phyloP scores from a whole-genome alignment of 352 stramenopile species.

The Globisporangium carolinianum region DNA sequence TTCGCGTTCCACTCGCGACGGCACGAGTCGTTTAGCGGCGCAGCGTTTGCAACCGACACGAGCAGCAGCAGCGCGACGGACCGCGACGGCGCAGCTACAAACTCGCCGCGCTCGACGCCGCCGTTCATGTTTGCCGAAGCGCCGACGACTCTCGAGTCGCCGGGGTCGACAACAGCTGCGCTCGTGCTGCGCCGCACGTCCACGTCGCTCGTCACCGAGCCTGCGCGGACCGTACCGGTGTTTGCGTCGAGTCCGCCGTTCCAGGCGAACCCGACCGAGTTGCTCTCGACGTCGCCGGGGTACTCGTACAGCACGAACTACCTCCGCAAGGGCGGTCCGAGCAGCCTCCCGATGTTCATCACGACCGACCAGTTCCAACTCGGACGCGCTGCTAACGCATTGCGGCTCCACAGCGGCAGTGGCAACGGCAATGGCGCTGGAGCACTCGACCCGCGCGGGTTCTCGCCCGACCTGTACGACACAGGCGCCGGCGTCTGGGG shows the following conservation, averaged over 20 bases:
- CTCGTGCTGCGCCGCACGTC: conserved; percentile 14
- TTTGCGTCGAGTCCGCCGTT: conserved; percentile 56
- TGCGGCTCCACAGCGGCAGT: not conserved
- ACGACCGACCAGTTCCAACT: conserved; percentile 48
- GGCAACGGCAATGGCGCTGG: not conserved
- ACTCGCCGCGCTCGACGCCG: conserved; percentile 26
- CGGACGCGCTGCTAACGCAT: conserved; percentile 11
- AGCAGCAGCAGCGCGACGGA: not conserved
- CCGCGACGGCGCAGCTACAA: conserved; percentile 1
- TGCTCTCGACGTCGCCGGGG: conserved; percentile 63
- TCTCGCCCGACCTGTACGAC: conserved; percentile 63
- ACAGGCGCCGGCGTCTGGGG: conserved; percentile 50
- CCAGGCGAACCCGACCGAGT: conserved; percentile 54
- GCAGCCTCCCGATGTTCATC: conserved; percentile 43
- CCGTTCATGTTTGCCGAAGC: conserved; percentile 21
- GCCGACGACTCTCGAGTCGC: not conserved
- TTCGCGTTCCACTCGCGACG: conserved; percentile 15
- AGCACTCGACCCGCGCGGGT: conserved; percentile 19
- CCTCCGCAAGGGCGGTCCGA: conserved; percentile 23
- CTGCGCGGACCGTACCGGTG: conserved; percentile 15
- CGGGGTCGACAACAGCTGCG: conserved; percentile 10
- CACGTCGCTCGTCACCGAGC: conserved; percentile 1
- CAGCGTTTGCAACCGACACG: conserved; percentile 26
- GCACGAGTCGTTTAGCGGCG: conserved; percentile 39
- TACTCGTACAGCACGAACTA: conserved; percentile 75